These are phyloP conservation scores for Sordariomycetes sp. DNA, from an alignment of 2,329 filamentous ascomycete genomes.

Conservation along the genomic window DNA sequence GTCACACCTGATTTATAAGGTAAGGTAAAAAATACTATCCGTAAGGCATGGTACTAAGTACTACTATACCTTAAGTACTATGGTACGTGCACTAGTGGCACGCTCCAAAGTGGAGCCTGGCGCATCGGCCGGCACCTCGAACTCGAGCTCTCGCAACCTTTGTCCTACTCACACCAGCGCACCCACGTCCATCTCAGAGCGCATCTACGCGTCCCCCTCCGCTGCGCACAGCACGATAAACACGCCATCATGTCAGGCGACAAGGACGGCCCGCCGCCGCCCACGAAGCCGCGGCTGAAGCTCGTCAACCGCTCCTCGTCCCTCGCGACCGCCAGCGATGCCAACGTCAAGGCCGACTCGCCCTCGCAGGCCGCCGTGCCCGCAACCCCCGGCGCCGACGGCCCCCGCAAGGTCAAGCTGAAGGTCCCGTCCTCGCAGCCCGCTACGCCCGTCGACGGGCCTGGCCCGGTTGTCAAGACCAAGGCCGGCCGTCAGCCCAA, in stretches of 20 bases:
- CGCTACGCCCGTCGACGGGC: conserved; percentile 1
- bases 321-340: conserved; percentile 17
- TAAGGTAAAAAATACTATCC: no score
- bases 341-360: conserved; percentile 4
- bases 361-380: conserved; percentile 3
- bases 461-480: conserved; percentile 29
- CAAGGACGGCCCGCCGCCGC: conserved; percentile 13
- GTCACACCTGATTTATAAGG: no score
- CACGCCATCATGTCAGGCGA: conserved; percentile 20
- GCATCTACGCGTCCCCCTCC: no score
- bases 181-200: no score
- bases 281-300: conserved; percentile 27
- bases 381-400: conserved; percentile 16
- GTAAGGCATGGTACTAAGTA: no score
- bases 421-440: conserved; percentile 27
- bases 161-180: no score
- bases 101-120: no score
- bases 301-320: conserved; percentile 25
- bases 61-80: no score
- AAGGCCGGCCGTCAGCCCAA: conserved; percentile 53
- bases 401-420: conserved; percentile 29
- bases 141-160: no score
- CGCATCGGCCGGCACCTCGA: no score
- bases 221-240: no score
- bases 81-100: no score